These are phyloP conservation scores for Thyridium curvatum DNA, from an alignment of 2,329 filamentous ascomycete species.

Conservation along the genomic window DNA sequence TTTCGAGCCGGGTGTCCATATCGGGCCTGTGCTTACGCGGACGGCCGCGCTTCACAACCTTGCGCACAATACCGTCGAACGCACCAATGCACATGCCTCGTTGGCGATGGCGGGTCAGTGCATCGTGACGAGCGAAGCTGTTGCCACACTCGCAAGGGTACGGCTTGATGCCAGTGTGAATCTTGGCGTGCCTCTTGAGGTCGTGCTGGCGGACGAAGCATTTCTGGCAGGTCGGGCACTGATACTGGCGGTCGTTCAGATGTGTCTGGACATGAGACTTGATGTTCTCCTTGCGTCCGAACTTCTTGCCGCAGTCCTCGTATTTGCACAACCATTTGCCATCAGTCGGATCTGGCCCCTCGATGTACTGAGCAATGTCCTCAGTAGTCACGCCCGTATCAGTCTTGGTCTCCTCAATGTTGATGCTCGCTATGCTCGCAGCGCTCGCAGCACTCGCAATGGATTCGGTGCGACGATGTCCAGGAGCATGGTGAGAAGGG, in stretches of 20 bases:
- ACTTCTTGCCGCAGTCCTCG: slow-evolving; percentile 74
- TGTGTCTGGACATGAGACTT: slow-evolving; percentile 98
- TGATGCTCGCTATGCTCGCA: slow-evolving; percentile 54
- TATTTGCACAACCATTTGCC: slow-evolving; percentile 76
- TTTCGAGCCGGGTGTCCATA: slow-evolving; percentile 48
- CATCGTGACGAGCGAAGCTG: slow-evolving; percentile 91
- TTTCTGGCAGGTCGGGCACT: slow-evolving; percentile 88
- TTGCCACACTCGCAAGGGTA: slow-evolving; percentile 93
- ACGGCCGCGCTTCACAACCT: slow-evolving; percentile 55
- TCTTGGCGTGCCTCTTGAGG: slow-evolving; percentile 94
- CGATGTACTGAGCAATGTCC: slow-evolving; percentile 72
- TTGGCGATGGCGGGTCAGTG: slow-evolving; percentile 87
- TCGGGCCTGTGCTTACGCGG: slow-evolving; percentile 57
- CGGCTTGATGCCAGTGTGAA: slow-evolving; percentile 92
- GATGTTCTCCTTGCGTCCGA: slow-evolving; percentile 98
- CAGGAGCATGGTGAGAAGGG: slow-evolving; percentile 20
- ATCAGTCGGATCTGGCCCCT: slow-evolving; percentile 64
- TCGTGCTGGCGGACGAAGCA: slow-evolving; percentile 97
- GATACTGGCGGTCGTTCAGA: slow-evolving; percentile 90
- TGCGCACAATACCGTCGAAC: slow-evolving; percentile 69
- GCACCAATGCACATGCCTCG: slow-evolving; percentile 95
- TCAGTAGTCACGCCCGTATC: slow-evolving; percentile 84
- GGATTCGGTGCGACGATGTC: slow-evolving; percentile 54
- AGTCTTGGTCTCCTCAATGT: slow-evolving; percentile 59
- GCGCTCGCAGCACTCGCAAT: slow-evolving; percentile 51